Percentiles rank a stretch among this genome's conserved stretches.
These are phyloP conservation scores for Massariosphaeria phaeospora DNA, from an alignment of 495 filamentous ascomycete species.

Conservation along the genomic window DNA sequence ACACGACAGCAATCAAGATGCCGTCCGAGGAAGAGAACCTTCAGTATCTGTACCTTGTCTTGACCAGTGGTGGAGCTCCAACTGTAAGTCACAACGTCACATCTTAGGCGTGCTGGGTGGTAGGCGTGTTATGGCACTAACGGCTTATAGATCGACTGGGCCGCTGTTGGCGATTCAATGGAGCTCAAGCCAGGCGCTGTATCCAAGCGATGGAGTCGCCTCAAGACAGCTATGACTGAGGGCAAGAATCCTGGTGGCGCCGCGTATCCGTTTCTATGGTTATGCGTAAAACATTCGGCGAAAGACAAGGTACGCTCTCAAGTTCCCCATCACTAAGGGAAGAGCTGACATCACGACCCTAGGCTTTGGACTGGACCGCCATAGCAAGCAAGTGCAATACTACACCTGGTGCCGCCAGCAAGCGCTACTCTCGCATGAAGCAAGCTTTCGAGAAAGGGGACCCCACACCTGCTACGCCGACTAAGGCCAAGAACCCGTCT, in stretches of 20 bases:
- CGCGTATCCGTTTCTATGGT: constrained; percentile 23
- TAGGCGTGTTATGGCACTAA: background rate
- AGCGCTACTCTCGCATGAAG: constrained; percentile 29
- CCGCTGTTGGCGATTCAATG: constrained; percentile 11
- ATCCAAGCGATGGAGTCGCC: constrained; percentile 28
- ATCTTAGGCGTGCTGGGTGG: background rate
- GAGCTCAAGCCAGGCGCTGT: constrained; percentile 16
- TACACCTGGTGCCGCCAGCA: constrained; percentile 24
- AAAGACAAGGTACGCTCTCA: constrained; percentile 17
- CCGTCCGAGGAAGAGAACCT: constrained; percentile 29
- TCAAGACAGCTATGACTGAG: constrained; percentile 26
- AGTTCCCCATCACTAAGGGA: background rate
- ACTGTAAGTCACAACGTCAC: constrained; percentile 10
- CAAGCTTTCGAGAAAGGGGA: constrained; percentile 18
- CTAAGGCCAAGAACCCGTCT: background rate
- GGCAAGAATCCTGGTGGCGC: constrained; percentile 11
- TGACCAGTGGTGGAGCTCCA: constrained; percentile 11
- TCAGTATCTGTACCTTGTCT: constrained; percentile 23
- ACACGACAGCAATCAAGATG: constrained; percentile 7
- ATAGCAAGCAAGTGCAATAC: constrained; percentile 24
- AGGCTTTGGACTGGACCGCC: constrained; percentile 25
- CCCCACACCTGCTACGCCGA: background rate
- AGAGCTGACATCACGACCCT: too few relatives aligned
- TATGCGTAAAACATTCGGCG: constrained; percentile 19
- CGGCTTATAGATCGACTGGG: constrained; percentile 20